Evolutionary conservation across 352 stramenopile species (phyloP).

Genomic region (Pythium sp.): DNA sequence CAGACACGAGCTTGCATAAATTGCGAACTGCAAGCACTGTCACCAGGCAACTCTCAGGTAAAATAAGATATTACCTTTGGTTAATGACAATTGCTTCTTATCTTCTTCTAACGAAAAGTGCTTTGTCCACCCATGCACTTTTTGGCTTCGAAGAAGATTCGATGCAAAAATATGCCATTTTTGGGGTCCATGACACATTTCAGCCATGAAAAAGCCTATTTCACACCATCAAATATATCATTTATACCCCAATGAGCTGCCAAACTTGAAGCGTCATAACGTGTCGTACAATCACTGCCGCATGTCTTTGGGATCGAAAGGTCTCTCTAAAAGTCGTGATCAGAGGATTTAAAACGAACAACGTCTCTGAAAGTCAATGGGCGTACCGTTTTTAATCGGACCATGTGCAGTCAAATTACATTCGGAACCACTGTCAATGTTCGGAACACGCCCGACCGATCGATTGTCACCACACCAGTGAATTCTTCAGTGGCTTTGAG

Average conservation of each 20-base stretch:
- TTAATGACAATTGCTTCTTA: no score
- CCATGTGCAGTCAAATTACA: not conserved
- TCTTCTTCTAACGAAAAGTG: no score
- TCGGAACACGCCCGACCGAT: slow-evolving; percentile 5
- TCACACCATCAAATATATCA: not conserved
- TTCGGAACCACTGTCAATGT: not conserved
- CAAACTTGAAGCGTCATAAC: slow-evolving; percentile 6
- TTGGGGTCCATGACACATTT: not conserved
- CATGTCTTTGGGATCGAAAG: slow-evolving; percentile 4
- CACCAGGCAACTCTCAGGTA: no score
- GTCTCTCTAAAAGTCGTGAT: no score
- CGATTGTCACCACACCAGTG: slow-evolving; percentile 16
- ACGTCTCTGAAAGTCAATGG: no score
- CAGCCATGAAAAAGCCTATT: not conserved
- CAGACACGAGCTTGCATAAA: no score
- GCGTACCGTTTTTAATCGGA: no score
- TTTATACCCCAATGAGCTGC: not conserved
- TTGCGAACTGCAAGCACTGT: no score
- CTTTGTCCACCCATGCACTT: no score
- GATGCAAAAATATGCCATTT: not conserved
- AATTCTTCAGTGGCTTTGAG: slow-evolving; percentile 17
- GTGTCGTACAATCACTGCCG: not conserved
- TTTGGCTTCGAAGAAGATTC: no score
- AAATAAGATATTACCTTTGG: no score
- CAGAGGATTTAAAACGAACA: no score